Conservation (phyloP, 345 rosid genomes). For the Leavenworthia alabamica region DNA sequence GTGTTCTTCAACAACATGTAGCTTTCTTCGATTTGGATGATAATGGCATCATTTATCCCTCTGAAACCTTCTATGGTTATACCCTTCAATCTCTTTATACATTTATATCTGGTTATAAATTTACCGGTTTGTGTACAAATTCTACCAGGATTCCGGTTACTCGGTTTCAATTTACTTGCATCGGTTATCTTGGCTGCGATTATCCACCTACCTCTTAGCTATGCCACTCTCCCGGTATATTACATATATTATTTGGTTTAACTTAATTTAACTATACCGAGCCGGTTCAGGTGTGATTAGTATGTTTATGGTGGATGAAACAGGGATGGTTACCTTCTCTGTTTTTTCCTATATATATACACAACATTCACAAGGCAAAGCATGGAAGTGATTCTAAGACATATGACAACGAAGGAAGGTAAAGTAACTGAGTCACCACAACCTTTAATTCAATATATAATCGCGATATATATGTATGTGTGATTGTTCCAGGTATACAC, state of each 20-base stretch:
- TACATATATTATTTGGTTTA: neutral
- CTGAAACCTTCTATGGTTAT: slow-evolving; percentile 66
- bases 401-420: slow-evolving; percentile 79
- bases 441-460: neutral
- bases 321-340: slow-evolving; percentile 84
- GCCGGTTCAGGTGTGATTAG: neutral
- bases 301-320: neutral
- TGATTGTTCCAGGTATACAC: slow-evolving; percentile 40
- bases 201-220: slow-evolving; percentile 50
- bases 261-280: neutral
- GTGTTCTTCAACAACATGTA: slow-evolving; percentile 83
- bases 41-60: slow-evolving; percentile 76
- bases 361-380: slow-evolving; percentile 67
- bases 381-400: slow-evolving; percentile 67
- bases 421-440: neutral
- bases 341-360: slow-evolving; percentile 58
- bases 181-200: slow-evolving; percentile 42
- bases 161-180: slow-evolving; percentile 60
- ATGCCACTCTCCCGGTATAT: slow-evolving; percentile 59
- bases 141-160: slow-evolving; percentile 43
- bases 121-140: neutral
- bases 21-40: slow-evolving; percentile 69
- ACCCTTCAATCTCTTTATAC: neutral
- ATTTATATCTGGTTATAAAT: neutral
- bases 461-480: neutral